These are phyloP conservation scores for Umbellularia californica DNA, from an alignment of 164 flowering plant species.

Conservation along the genomic window DNA sequence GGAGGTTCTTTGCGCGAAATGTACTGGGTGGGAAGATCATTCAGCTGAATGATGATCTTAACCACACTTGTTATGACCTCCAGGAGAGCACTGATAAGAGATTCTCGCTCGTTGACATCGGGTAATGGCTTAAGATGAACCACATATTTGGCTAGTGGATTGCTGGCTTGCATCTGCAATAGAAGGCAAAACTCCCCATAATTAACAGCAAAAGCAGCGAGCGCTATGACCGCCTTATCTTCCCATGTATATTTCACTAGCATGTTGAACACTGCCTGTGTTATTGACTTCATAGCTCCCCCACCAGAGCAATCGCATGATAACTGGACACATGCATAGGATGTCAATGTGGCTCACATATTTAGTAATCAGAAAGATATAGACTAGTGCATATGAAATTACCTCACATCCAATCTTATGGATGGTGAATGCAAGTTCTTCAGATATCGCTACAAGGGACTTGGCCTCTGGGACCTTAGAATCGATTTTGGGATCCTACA, in stretches of 20 bases:
- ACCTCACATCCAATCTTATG: conserved; percentile 62
- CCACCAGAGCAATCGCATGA: conserved; percentile 56
- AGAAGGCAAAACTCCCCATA: conserved; percentile 53
- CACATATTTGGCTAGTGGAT: conserved; percentile 41
- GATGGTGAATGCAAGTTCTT: conserved; percentile 35
- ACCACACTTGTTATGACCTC: conserved; percentile 36
- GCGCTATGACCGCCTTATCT: conserved; percentile 39
- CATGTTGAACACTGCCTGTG: conserved; percentile 40
- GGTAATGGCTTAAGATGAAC: conserved; percentile 45
- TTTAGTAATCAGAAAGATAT: neutral
- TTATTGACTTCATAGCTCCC: conserved; percentile 49
- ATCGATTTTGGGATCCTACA: too few relatives aligned
- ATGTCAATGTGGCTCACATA: neutral
- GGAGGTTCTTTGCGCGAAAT: conserved; percentile 30
- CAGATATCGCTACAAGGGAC: conserved; percentile 17
- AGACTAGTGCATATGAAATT: neutral
- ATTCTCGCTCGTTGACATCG: conserved; percentile 34
- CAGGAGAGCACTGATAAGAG: conserved; percentile 31
- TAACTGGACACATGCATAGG: conserved; percentile 27
- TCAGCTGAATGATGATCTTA: conserved; percentile 37
- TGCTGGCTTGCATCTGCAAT: conserved; percentile 24
- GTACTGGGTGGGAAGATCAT: conserved; percentile 37
- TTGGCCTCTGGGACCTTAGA: too few relatives aligned
- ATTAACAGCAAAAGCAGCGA: conserved; percentile 40
- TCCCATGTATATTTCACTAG: conserved; percentile 50